Conservation (phyloP, 495 filamentous ascomycete genomes). For the Penicillium subrubescens region DNA sequence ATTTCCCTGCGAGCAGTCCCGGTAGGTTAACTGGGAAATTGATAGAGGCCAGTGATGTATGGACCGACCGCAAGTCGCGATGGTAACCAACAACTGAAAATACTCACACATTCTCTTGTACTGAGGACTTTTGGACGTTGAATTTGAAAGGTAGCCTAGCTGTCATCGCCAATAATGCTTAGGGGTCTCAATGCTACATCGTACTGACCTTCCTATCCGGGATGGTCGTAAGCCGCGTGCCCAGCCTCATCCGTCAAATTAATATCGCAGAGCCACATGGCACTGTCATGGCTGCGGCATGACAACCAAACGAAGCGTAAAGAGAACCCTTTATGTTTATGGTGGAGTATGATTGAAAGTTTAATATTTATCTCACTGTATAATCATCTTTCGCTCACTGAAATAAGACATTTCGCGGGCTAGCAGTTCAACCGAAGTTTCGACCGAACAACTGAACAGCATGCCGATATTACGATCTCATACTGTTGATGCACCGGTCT, state of each 20-base stretch:
- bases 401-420: not conserved
- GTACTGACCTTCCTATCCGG: constrained; percentile 11
- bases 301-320: not conserved
- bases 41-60: not conserved
- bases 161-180: not conserved
- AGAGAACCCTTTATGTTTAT: not conserved
- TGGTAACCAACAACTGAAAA: not conserved
- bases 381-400: not conserved
- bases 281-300: no score
- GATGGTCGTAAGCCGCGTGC: not conserved
- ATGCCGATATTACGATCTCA: not conserved
- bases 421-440: not conserved
- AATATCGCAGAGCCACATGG: not conserved
- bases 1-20: not conserved
- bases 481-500: not conserved
- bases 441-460: not conserved
- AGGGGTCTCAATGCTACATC: not conserved
- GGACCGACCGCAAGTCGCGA: not conserved
- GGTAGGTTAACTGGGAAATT: not conserved
- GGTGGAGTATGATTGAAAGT: not conserved
- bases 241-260: not conserved
- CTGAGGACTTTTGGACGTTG: not conserved
- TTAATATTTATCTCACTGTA: not conserved
- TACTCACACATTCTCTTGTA: not conserved
- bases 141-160: not conserved